Base-by-base conservation (phyloP, 2,329 filamentous ascomycete genomes). In the Emmonsiellopsis sp. region DNA sequence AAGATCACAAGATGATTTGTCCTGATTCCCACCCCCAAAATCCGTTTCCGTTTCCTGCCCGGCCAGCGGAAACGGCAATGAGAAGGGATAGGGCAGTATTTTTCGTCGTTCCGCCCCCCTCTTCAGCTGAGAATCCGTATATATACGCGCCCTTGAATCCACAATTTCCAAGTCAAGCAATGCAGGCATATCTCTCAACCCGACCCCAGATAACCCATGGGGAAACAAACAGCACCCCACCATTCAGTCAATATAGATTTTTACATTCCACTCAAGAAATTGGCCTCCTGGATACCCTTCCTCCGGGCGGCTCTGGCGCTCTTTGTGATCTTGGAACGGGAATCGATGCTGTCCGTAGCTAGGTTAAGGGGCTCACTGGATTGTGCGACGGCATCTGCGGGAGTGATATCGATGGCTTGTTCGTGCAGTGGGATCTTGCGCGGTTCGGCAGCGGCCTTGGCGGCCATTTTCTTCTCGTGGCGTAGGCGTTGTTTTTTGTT, bases 181-280 rank as follows among this genome's bases (percentile, higher is more conserved):
- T 26, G 5, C 3, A 26, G 20, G 20, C 20, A 26, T 26, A 26
- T 3, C 20, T 26, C 20, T 5, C 20, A 26, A 26, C 20, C 20
- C 20, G 5, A 26, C 20, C 20, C 20, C 20, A 26, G 20, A 26
- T 26, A 26, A 3, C 20, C 20, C 20, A 26, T 26, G 20, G 20
- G 20, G 20, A 26, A 26, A 26, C 20, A 26, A 26, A 26, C n/a
- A n/a, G 5, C 20, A 3, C 20, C 20, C 20, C 20, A 26, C 20
- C 20, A 26, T 26, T 26, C 20, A 5, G 20, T 26, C 20, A 26
- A 26, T 26, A 26, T 26, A 38, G 6, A 11, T n/a, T 11, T 38
- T 62, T 69, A 76, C 62, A 76, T 65, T 30, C 73, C 72, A 52
- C 71, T 70, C 63, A 76, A 65, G 67, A 75, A 76, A 65, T 76